phyloP scores from a whole-genome alignment of 371 early-diverging fungal genomes.

The Conidiobolus incongruus region DNA sequence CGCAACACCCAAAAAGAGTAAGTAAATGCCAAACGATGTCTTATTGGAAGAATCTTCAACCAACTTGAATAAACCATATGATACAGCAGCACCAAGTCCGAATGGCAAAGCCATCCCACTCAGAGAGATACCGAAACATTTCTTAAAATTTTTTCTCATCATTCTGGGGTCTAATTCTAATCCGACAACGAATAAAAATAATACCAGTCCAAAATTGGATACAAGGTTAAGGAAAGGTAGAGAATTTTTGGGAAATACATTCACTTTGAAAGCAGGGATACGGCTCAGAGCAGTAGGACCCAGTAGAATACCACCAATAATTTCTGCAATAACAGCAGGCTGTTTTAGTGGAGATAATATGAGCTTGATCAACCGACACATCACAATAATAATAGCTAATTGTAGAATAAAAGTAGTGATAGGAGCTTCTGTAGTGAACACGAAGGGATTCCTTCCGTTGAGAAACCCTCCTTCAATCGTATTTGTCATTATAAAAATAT shows the following conservation, averaged over 20 bases:
- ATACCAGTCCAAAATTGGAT: slow-evolving; percentile 68
- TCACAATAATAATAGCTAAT: slow-evolving; percentile 33
- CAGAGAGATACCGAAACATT: slow-evolving; percentile 25
- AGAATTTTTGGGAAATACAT: slow-evolving; percentile 33
- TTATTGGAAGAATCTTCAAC: slow-evolving; percentile 10
- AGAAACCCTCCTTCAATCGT: background rate
- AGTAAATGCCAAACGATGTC: slow-evolving; percentile 30
- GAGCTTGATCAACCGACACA: slow-evolving; percentile 34
- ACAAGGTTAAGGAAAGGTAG: slow-evolving; percentile 43
- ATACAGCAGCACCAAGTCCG: slow-evolving; percentile 38
- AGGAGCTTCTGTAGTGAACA: slow-evolving; percentile 3
- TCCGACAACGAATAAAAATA: slow-evolving; percentile 79
- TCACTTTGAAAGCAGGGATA: slow-evolving; percentile 27
- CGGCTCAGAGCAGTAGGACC: slow-evolving; percentile 55
- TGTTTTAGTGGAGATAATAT: slow-evolving; percentile 28
- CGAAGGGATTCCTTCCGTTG: background rate
- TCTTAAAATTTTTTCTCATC: slow-evolving; percentile 17
- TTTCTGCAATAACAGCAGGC: slow-evolving; percentile 55
- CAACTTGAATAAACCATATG: slow-evolving; percentile 35
- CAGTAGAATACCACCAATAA: slow-evolving; percentile 48
- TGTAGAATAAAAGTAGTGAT: slow-evolving; percentile 7
- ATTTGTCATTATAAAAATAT: background rate
- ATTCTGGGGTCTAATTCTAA: slow-evolving; percentile 42
- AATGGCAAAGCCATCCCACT: slow-evolving; percentile 57
- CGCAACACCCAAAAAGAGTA: slow-evolving; percentile 64